Conservation (phyloP, 1,284 basidiomycete species). For the Anthracocystis setariae region DNA sequence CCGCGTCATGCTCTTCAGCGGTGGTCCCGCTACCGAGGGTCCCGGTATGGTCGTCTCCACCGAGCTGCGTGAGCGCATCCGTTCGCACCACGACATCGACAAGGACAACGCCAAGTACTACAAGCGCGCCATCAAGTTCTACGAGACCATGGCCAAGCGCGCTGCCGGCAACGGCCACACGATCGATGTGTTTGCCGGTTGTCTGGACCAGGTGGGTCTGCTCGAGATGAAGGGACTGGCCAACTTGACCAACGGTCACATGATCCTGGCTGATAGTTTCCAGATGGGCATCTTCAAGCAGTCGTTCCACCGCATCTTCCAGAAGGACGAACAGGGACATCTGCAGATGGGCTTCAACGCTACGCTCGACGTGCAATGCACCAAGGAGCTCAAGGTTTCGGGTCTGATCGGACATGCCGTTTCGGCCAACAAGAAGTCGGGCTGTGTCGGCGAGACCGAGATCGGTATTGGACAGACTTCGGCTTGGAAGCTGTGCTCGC, state of each 20-base stretch:
- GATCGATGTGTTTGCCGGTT: slow-evolving; percentile 95
- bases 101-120: slow-evolving; percentile 96
- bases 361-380: slow-evolving; percentile 97
- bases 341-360: slow-evolving; percentile 99
- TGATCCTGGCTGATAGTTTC: slow-evolving; percentile 96
- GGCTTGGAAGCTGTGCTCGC: slow-evolving; percentile 96
- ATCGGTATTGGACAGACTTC: slow-evolving; percentile 99
- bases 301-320: slow-evolving; percentile 91
- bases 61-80: slow-evolving; percentile 95
- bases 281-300: slow-evolving; percentile 99
- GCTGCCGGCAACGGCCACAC: slow-evolving; percentile 94
- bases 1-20: slow-evolving; percentile 94
- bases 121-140: slow-evolving; percentile 97
- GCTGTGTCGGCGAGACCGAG: slow-evolving; percentile 97
- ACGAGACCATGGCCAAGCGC: slow-evolving; percentile 92
- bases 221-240: slow-evolving; percentile 96
- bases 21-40: slow-evolving; percentile 95
- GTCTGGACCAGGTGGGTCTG: slow-evolving; percentile 96
- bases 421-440: slow-evolving; percentile 95
- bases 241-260: slow-evolving; percentile 95
- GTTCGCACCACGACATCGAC: slow-evolving; percentile 99
- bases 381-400: slow-evolving; percentile 98
- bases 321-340: slow-evolving; percentile 91
- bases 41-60: slow-evolving; percentile 96
- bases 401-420: slow-evolving; percentile 97